Conservation (phyloP, 257 asterid species). For the Jacaranda mimosifolia region DNA sequence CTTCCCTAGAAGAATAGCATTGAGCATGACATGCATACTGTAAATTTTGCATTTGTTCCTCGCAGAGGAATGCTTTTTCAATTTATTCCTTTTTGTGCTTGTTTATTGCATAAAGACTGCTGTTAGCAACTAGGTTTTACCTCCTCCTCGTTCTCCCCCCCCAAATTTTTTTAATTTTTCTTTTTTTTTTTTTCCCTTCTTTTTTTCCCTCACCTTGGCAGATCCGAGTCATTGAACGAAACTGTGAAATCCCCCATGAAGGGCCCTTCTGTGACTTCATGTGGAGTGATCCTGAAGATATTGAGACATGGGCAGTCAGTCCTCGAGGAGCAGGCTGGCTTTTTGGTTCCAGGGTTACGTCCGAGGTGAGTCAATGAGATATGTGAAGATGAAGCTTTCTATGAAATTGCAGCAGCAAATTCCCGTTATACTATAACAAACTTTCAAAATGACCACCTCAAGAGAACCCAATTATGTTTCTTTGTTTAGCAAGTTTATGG, state of each 20-base stretch:
- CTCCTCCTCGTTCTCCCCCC: no score
- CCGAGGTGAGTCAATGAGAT: conserved; percentile 68
- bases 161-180: no score
- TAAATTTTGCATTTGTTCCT: conserved; percentile 7
- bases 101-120: no score
- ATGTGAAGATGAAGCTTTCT: neutral
- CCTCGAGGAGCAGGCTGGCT: conserved; percentile 99
- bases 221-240: conserved; percentile 93
- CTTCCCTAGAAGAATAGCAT: conserved; percentile 11
- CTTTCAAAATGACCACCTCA: neutral
- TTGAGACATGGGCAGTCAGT: conserved; percentile 99
- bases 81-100: no score
- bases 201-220: conserved; percentile 36
- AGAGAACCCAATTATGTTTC: neutral
- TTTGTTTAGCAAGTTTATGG: neutral
- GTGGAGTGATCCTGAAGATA: conserved; percentile 99
- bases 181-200: no score
- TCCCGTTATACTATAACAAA: neutral
- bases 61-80: neutral
- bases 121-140: no score
- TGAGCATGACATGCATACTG: conserved; percentile 18
- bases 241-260: conserved; percentile 98
- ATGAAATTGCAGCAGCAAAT: neutral
- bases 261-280: conserved; percentile 99
- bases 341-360: conserved; percentile 95